Percentiles rank a stretch among this genome's conserved stretches.
Conservation (phyloP, 1,284 basidiomycete species). For the Calocybe gambosa region DNA sequence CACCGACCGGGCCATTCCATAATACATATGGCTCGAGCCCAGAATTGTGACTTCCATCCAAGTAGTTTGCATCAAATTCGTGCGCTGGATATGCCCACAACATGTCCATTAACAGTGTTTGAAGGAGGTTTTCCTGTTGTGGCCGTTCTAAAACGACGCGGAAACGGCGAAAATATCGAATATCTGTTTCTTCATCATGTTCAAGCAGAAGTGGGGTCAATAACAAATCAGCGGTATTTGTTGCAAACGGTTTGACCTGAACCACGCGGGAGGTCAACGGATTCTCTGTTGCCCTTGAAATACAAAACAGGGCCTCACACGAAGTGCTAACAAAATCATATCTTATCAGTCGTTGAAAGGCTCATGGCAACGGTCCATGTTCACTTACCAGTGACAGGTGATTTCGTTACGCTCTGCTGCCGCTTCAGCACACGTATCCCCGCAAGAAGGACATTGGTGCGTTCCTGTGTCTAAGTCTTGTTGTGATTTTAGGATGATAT, state of each 20-base stretch:
- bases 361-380: no score
- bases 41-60: background rate
- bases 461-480: background rate
- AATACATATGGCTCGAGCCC: no score
- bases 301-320: background rate
- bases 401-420: background rate
- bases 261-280: background rate
- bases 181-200: background rate
- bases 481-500: conserved; percentile 6
- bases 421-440: background rate
- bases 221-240: background rate
- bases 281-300: background rate
- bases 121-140: background rate
- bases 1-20: no score
- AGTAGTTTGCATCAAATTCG: conserved; percentile 1
- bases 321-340: background rate
- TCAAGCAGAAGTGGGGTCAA: background rate
- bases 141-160: background rate
- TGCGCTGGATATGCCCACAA: background rate
- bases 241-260: background rate
- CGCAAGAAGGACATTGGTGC: conserved; percentile 2
- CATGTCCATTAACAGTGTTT: background rate
- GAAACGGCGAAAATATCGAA: background rate
- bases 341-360: no score
- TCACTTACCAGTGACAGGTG: no score